Evolutionary conservation across 441 rosid species (phyloP), one percentile per base, ranked within the genome.

Genomic region (Flueggea neowawraea): DNA sequence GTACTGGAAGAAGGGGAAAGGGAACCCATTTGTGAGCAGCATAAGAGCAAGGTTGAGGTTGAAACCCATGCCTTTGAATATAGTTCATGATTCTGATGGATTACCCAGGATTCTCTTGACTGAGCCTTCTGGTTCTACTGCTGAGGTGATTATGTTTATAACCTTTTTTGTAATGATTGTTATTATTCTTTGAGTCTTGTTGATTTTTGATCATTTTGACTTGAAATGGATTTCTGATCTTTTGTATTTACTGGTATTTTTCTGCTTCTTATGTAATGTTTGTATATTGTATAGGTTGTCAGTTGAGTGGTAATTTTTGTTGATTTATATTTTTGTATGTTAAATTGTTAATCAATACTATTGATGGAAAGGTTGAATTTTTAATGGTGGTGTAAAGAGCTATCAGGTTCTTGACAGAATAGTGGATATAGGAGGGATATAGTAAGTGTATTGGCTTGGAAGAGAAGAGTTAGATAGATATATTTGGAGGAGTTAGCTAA

Each of bases 81-180:
- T 83, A 22, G 76, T 80, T 76, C 80, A 74, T 71, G 85, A 74
- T 77, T 73, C 72, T 17, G 84, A 82, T 83, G 94, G 83, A 60
- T 73, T 85, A 8, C 89, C 85, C 57, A 80, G 81, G 62, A 80
- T 90, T 70, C 69, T 81, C 54, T 78, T 90, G 81, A 80, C 84
- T 51, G 96, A 87, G 68, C 91, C 92, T 55, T 68, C 87, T 61
- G 97, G 98, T 45, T 90, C 97, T 10, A 77, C 90, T 53, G 97
- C 82, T 16, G 91, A 85, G 92, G 98, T 93, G 55, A 31, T 55
- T 70, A 5, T 16, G 7, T 43, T 49, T 13, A 1, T 49, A 47
- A 31, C 12, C 43, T 28, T 41, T 58, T 5, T 55, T 3, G 0
- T 31, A n/a, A 16, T 33, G 28, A 22, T n/a, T 50, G 33, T 16